Base-by-base conservation (phyloP, 2,329 filamentous ascomycete genomes). In the Grosmannia huntii region DNA sequence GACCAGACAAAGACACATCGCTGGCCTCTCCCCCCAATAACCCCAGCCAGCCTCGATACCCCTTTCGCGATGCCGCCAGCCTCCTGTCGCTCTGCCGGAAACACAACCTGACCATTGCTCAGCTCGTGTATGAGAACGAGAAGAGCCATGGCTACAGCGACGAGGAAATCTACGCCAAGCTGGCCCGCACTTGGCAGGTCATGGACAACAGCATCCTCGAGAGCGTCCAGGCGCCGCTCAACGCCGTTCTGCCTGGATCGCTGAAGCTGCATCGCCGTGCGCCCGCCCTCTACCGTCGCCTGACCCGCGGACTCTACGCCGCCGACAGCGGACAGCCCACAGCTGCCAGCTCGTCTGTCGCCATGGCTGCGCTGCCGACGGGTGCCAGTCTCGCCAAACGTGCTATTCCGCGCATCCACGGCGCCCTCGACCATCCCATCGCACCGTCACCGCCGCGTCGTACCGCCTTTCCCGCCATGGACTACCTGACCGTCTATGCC, bases 141-240 rank as follows among this genome's bases (percentile, higher is more conserved):
- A 78, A 75, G 67, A 76, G 76, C 62, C 71, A 75, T 5, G 76
- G 76, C 10, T 76, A 77, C 58, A 74, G 73, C 0, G 75, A 78
- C 52, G 74, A 76, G 11, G 74, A 77, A 21, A 77, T 78, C 49
- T 69, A 70, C 56, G 65, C 70, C n/a, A 78, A 76, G 64, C 56
- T 77, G 12, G 71, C 74, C 60, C 70, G 72, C 38, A 78, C 77
- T 57, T 78, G 76, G 76, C 69, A 77, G 36, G 75, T 77, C 54
- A 78, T 78, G 76, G 76, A 78, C 57, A 69, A 72, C 21, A 78
- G 76, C 57, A 78, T 78, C 57, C 68, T 76, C 0, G 75, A 78
- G 58, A 74, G 74, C 52, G 76, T 78, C 2, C 73, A 76, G 60
- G 74, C 75, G 1, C 71, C 74, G 0, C 58, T 70, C 0, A 71